phyloP scores from a whole-genome alignment of 805 yeast genomes.

The Candida tammaniensis region DNA sequence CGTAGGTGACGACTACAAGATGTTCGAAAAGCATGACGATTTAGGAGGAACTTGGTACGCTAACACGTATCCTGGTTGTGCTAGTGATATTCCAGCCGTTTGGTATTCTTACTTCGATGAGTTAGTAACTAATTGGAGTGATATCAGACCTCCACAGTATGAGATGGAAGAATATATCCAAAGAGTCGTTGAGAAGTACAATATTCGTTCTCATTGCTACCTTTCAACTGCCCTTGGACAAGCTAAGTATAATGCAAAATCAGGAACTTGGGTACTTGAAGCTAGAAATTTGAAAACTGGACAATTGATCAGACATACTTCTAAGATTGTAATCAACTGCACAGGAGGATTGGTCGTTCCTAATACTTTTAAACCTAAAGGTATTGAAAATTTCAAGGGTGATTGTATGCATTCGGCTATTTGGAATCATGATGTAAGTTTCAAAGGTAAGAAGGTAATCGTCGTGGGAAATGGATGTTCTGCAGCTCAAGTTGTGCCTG shows the following conservation, averaged over 20 bases:
- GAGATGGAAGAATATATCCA: constrained; percentile 42
- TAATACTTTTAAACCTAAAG: constrained; percentile 24
- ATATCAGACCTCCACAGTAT: constrained; percentile 38
- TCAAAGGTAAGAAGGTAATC: constrained; percentile 33
- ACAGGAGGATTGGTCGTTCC: constrained; percentile 41
- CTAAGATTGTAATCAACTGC: constrained; percentile 24
- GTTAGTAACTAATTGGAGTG: constrained; percentile 35
- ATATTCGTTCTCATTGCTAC: constrained; percentile 19
- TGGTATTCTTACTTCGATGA: constrained; percentile 37
- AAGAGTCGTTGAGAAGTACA: constrained; percentile 27
- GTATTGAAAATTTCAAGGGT: constrained; percentile 35
- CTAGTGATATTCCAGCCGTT: constrained; percentile 42
- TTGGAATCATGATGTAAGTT: constrained; percentile 31
- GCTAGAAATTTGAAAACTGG: constrained; percentile 28
- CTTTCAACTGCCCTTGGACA: constrained; percentile 21
- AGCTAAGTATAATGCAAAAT: constrained; percentile 21
- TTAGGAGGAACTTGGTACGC: constrained; percentile 48
- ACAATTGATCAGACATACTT: constrained; percentile 27
- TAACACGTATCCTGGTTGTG: constrained; percentile 44
- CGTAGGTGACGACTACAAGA: constrained; percentile 24
- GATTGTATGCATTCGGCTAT: constrained; percentile 40
- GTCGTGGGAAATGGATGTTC: constrained; percentile 45
- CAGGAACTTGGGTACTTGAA: constrained; percentile 26
- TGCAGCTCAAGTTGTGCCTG: constrained; percentile 40
- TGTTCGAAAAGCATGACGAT: constrained; percentile 37